Percentiles rank a stretch among this genome's conserved stretches.
These are phyloP conservation scores for Plantago lanceolata DNA, from an alignment of 305 asterid species.

Conservation along the genomic window DNA sequence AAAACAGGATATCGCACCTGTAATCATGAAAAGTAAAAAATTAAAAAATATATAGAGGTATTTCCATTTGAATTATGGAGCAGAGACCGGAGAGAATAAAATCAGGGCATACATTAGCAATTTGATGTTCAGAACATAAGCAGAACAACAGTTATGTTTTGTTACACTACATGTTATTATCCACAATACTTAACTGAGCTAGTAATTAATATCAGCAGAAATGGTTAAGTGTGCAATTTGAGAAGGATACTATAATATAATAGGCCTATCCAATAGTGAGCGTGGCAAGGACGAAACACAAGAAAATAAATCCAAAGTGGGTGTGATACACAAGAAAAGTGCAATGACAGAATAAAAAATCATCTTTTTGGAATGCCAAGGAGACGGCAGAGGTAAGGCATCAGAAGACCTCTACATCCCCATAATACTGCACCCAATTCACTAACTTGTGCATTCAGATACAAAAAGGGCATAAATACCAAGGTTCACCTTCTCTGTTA, in stretches of 20 bases:
- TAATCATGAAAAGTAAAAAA: slow-evolving; percentile 15
- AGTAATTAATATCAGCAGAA: background rate
- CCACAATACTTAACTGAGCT: too few relatives aligned
- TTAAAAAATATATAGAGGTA: slow-evolving; percentile 6
- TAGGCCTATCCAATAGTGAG: background rate
- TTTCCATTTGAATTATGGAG: background rate
- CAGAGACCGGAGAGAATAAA: background rate
- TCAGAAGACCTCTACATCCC: too few relatives aligned
- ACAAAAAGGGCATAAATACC: slow-evolving; percentile 4
- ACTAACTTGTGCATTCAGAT: slow-evolving; percentile 11
- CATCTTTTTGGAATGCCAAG: too few relatives aligned
- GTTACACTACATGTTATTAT: background rate
- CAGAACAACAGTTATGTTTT: slow-evolving; percentile 1
- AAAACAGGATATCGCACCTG: slow-evolving; percentile 97
- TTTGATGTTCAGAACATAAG: background rate
- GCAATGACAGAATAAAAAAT: slow-evolving; percentile 7
- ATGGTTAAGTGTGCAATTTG: background rate
- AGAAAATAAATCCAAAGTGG: background rate
- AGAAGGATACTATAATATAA: background rate
- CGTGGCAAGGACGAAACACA: background rate
- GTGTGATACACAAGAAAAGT: background rate
- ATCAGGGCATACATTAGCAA: slow-evolving; percentile 14
- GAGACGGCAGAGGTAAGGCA: background rate
- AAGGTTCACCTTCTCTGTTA: slow-evolving; percentile 17
- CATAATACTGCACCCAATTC: slow-evolving; percentile 12